phyloP scores from a whole-genome alignment of 2,329 filamentous ascomycete genomes.

The Penicillium sp. region DNA sequence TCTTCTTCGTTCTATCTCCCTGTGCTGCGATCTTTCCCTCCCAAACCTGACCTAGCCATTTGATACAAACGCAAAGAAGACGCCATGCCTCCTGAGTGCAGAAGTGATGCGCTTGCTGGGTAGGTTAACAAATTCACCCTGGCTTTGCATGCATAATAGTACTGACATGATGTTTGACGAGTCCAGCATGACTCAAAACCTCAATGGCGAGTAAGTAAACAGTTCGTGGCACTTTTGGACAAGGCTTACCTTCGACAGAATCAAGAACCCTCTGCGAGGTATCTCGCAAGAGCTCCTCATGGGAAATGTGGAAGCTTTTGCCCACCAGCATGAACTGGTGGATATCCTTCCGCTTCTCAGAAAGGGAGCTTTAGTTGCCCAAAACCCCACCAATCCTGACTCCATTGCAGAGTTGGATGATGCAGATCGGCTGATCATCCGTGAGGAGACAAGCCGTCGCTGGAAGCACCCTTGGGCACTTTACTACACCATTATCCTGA shows the following conservation, averaged over 20 bases:
- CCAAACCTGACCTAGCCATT: neutral
- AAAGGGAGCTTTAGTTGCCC: slow-evolving; percentile 68
- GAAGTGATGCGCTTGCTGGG: slow-evolving; percentile 6
- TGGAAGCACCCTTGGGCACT: slow-evolving; percentile 50
- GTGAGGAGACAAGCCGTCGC: slow-evolving; percentile 45
- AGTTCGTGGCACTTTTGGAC: neutral
- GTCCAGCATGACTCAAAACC: slow-evolving; percentile 18
- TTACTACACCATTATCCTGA: slow-evolving; percentile 51
- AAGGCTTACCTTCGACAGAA: slow-evolving; percentile 5
- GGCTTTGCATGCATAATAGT: neutral
- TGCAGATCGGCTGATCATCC: slow-evolving; percentile 42
- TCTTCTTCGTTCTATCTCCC: neutral
- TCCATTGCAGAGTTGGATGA: slow-evolving; percentile 60
- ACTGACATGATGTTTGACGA: neutral
- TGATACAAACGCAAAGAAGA: neutral
- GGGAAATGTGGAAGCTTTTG: slow-evolving; percentile 30
- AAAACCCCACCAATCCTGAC: slow-evolving; percentile 64
- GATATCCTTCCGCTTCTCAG: slow-evolving; percentile 48
- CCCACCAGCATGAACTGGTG: slow-evolving; percentile 56
- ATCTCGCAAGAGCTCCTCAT: slow-evolving; percentile 14
- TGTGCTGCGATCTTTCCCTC: neutral
- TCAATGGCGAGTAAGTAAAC: slow-evolving; percentile 17
- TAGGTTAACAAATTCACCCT: slow-evolving; percentile 2
- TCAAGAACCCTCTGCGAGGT: slow-evolving; percentile 17
- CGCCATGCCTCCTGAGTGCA: slow-evolving; percentile 1